phyloP scores from a whole-genome alignment of 768 basidiomycete species.

The Bullera alba region DNA sequence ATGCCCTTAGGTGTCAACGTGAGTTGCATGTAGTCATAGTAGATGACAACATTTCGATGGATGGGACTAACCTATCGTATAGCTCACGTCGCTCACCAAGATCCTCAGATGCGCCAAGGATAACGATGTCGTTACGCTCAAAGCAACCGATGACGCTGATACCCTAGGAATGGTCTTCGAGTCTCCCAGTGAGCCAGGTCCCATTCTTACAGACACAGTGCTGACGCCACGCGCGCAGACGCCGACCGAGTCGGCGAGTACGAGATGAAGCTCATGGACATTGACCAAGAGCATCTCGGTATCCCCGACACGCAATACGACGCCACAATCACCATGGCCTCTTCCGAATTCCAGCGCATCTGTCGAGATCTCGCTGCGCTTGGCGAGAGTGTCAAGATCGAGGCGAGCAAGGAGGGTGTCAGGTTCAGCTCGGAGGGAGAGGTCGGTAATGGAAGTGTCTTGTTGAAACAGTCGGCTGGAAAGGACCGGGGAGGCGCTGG shows the following conservation, averaged over 20 bases:
- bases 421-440: slow-evolving; percentile 90
- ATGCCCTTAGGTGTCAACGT: slow-evolving; percentile 54
- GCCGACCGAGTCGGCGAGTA: slow-evolving; percentile 93
- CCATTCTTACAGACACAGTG: neutral
- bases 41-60: neutral
- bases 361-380: slow-evolving; percentile 82
- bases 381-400: slow-evolving; percentile 91
- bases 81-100: slow-evolving; percentile 81
- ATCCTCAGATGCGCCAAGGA: slow-evolving; percentile 96
- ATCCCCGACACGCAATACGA: slow-evolving; percentile 98
- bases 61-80: slow-evolving; percentile 49
- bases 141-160: slow-evolving; percentile 85
- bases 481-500: slow-evolving; percentile 22
- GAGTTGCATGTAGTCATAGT: no score
- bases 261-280: slow-evolving; percentile 99
- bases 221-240: slow-evolving; percentile 50
- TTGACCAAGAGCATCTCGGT: slow-evolving; percentile 85
- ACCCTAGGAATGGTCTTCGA: slow-evolving; percentile 82
- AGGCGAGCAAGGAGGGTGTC: slow-evolving; percentile 91
- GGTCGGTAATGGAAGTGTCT: slow-evolving; percentile 78
- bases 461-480: slow-evolving; percentile 61
- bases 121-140: slow-evolving; percentile 83
- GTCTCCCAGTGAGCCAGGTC: slow-evolving; percentile 61
- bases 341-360: slow-evolving; percentile 81
- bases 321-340: slow-evolving; percentile 77